Percentiles rank a stretch among this genome's conserved stretches.
Evolutionary conservation across 306 rosid species (phyloP).

Genomic region (Cucumis sativus): Cucumber_9930_V3 NC_026658.2:26409501-26410000

Average conservation of each 20-base stretch:
- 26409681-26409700: slow-evolving; percentile 95
- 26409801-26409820: not conserved
- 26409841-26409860: slow-evolving; percentile 97
- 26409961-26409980: slow-evolving; percentile 90
- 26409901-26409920: slow-evolving; percentile 94
- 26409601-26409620: slow-evolving; percentile 76
- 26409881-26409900: slow-evolving; percentile 91
- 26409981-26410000: slow-evolving; percentile 33
- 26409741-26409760: not conserved
- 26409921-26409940: slow-evolving; percentile 92
- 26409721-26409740: slow-evolving; percentile 16
- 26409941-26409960: slow-evolving; percentile 94
- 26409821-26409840: slow-evolving; percentile 96
- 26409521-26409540: slow-evolving; percentile 87
- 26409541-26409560: slow-evolving; percentile 93
- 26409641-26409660: slow-evolving; percentile 83
- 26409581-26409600: slow-evolving; percentile 92
- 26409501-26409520: not conserved
- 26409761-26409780: not conserved
- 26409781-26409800: not conserved
- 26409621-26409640: slow-evolving; percentile 84
- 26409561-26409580: slow-evolving; percentile 97
- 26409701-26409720: slow-evolving; percentile 63
- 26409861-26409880: slow-evolving; percentile 98
- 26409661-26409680: slow-evolving; percentile 94